Evolutionary conservation across 2,329 filamentous ascomycete species (phyloP).

Genomic region (Sclerotinia nivalis): DNA sequence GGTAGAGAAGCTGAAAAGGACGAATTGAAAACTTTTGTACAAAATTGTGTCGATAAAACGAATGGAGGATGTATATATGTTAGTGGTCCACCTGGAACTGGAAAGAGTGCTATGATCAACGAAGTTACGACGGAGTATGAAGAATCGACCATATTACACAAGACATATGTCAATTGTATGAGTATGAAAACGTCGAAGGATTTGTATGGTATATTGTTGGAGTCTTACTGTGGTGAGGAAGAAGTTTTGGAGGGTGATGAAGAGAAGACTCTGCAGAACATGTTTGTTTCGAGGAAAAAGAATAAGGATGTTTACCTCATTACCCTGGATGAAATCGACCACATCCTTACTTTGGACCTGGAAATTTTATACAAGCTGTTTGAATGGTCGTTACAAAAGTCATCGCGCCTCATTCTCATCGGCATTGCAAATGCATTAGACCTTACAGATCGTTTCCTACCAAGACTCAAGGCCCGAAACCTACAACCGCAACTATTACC

Average conservation of each 20-base stretch:
- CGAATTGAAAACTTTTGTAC: conserved; percentile 69
- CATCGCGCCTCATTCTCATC: conserved; percentile 78
- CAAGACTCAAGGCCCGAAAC: conserved; percentile 88
- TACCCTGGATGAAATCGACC: conserved; percentile 91
- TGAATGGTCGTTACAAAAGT: conserved; percentile 85
- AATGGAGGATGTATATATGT: conserved; percentile 86
- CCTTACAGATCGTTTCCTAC: conserved; percentile 90
- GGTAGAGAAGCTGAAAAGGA: conserved; percentile 52
- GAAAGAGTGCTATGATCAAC: conserved; percentile 91
- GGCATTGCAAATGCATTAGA: conserved; percentile 97
- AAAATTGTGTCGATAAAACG: conserved; percentile 58
- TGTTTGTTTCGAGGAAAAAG: conserved; percentile 67
- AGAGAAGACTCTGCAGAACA: conserved; percentile 64
- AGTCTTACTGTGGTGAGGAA: conserved; percentile 61
- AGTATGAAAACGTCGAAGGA: conserved; percentile 88
- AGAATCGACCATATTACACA: conserved; percentile 55
- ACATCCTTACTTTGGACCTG: conserved; percentile 83
- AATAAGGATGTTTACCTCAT: conserved; percentile 68
- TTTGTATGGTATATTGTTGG: conserved; percentile 76
- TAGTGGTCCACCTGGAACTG: conserved; percentile 92
- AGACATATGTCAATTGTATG: conserved; percentile 93
- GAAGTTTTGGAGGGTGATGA: conserved; percentile 67
- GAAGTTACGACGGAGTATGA: conserved; percentile 68
- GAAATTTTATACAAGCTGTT: conserved; percentile 93
- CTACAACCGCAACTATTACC: conserved; percentile 86